These are phyloP conservation scores for Achaetomiella virescens DNA, from an alignment of 495 filamentous ascomycete genomes.

Conservation along the genomic window DNA sequence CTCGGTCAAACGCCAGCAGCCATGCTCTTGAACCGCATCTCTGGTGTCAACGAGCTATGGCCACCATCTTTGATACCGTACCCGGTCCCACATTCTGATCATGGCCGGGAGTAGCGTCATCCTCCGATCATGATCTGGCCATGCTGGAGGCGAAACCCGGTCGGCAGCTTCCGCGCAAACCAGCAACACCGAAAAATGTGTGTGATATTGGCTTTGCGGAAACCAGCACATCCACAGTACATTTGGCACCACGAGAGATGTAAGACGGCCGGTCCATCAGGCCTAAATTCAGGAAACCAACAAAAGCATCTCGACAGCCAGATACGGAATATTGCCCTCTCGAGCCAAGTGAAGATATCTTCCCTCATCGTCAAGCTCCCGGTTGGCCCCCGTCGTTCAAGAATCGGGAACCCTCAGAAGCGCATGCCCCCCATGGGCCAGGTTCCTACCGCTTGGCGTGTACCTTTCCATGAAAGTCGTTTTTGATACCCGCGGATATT, in stretches of 20 bases:
- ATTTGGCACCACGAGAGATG: background rate
- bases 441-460: background rate
- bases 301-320: too few species aligned
- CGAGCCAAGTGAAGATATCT: too few species aligned
- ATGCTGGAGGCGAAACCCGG: background rate
- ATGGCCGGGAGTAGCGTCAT: slow-evolving; percentile 3
- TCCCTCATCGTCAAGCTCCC: too few species aligned
- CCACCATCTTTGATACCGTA: background rate
- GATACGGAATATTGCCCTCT: too few species aligned
- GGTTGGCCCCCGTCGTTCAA: too few species aligned
- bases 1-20: slow-evolving; percentile 1
- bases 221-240: background rate
- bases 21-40: slow-evolving; percentile 1
- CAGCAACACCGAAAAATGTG: background rate
- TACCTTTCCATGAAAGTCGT: background rate
- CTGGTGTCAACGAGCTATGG: background rate
- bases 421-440: background rate
- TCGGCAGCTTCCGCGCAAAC: background rate
- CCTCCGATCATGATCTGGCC: slow-evolving; percentile 4
- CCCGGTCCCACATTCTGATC: background rate
- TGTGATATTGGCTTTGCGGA: too few species aligned
- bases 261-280: slow-evolving; percentile 1
- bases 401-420: background rate
- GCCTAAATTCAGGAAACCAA: background rate
- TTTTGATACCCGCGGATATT: background rate